Percentiles rank a stretch among this genome's conserved stretches.
Evolutionary conservation across 306 rosid species (phyloP).

Genomic region (Crataegus laevigata): DNA sequence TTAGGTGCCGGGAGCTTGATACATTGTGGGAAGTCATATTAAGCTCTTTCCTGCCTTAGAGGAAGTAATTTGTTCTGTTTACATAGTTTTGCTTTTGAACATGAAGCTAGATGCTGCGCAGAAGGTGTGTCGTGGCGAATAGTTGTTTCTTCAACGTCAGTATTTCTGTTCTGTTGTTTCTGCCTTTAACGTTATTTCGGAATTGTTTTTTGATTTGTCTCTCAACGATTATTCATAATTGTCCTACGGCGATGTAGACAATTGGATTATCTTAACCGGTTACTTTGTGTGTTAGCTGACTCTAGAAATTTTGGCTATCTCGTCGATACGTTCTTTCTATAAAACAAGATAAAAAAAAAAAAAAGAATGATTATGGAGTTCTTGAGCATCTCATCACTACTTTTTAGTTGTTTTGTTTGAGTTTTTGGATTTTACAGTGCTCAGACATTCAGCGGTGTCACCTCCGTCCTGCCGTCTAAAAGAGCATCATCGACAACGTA

Average conservation of each 20-base stretch:
- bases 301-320: background rate
- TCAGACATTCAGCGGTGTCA: too few species aligned
- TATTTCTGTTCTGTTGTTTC: background rate
- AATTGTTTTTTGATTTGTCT: background rate
- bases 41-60: slow-evolving; percentile 1
- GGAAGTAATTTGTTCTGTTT: slow-evolving; percentile 9
- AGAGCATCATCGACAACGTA: too few species aligned
- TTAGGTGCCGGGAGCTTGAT: slow-evolving; percentile 88
- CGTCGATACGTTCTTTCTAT: background rate
- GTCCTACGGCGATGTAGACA: background rate
- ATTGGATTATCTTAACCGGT: background rate
- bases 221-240: background rate
- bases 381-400: too few species aligned
- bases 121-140: background rate
- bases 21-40: slow-evolving; percentile 89
- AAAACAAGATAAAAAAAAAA: too few species aligned
- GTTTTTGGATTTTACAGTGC: too few species aligned
- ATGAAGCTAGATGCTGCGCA: background rate
- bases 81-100: background rate
- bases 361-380: too few species aligned
- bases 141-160: background rate
- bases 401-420: too few species aligned
- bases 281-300: background rate
- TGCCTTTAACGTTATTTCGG: background rate
- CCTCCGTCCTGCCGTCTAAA: too few species aligned